phyloP scores from a whole-genome alignment of 768 basidiomycete genomes.

The Tremella fuciformis region DNA sequence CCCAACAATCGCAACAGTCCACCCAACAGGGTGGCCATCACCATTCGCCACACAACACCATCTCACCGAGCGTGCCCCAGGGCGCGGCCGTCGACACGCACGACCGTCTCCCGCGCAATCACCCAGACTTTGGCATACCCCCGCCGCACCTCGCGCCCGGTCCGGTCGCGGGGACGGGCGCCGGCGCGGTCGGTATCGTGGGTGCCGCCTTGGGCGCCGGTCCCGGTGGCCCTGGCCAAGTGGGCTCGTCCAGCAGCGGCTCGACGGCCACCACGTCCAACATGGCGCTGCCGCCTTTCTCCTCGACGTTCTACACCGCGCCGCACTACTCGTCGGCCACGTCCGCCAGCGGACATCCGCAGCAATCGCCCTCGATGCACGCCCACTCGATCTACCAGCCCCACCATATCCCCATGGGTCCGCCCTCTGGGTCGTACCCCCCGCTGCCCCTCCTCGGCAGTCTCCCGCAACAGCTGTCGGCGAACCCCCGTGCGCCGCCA shows the following conservation, averaged over 20 bases:
- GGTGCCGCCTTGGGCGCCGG: no score
- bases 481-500: constrained; percentile 14
- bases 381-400: neutral
- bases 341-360: constrained; percentile 7
- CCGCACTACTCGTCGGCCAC: constrained; percentile 11
- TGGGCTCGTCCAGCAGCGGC: neutral
- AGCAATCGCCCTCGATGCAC: neutral
- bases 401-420: constrained; percentile 11
- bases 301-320: constrained; percentile 27
- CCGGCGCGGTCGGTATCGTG: no score
- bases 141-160: constrained; percentile 5
- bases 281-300: constrained; percentile 30
- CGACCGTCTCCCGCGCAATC: neutral
- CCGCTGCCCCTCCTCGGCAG: constrained; percentile 10
- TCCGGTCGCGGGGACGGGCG: no score
- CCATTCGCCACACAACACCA: neutral
- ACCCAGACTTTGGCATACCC: neutral
- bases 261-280: no score
- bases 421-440: constrained; percentile 13
- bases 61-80: neutral
- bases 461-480: neutral
- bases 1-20: neutral
- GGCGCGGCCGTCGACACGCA: neutral
- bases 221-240: no score
- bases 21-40: neutral